Conservation (phyloP, 805 yeast genomes). For the Wickerhamomyces sydowiorum region DNA sequence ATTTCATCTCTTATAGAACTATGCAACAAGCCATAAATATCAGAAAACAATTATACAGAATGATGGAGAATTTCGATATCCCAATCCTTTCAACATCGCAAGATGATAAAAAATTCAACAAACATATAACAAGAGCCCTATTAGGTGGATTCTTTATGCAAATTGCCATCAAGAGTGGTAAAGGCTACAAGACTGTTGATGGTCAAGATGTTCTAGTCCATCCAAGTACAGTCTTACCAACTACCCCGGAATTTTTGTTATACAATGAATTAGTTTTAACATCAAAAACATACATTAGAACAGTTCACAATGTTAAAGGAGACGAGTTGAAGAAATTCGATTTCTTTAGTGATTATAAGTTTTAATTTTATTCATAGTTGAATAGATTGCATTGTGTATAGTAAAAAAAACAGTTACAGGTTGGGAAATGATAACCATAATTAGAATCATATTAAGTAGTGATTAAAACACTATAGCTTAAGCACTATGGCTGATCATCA, state of each 20-base stretch:
- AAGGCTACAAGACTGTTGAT: slow-evolving; percentile 88
- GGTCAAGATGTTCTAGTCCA: slow-evolving; percentile 93
- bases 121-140: slow-evolving; percentile 78
- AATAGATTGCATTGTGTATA: too few species aligned
- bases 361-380: too few species aligned
- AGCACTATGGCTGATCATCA: too few species aligned
- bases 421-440: too few species aligned
- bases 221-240: slow-evolving; percentile 88
- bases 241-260: slow-evolving; percentile 87
- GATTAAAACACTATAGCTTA: too few species aligned
- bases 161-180: slow-evolving; percentile 88
- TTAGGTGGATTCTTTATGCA: slow-evolving; percentile 97
- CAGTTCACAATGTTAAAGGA: slow-evolving; percentile 85
- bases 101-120: slow-evolving; percentile 63
- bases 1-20: slow-evolving; percentile 79
- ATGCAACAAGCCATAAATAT: slow-evolving; percentile 83
- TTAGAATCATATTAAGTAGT: too few species aligned
- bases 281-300: slow-evolving; percentile 87
- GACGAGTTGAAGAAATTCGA: slow-evolving; percentile 48
- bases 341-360: slow-evolving; percentile 25
- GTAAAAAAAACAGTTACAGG: too few species aligned
- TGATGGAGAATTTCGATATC: slow-evolving; percentile 78
- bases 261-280: slow-evolving; percentile 95
- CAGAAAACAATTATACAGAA: slow-evolving; percentile 71
- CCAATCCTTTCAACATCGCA: slow-evolving; percentile 64